Evolutionary conservation across 176 grass and related monocot species (phyloP).

Genomic region (Ampelocalamus luodianensis): DNA sequence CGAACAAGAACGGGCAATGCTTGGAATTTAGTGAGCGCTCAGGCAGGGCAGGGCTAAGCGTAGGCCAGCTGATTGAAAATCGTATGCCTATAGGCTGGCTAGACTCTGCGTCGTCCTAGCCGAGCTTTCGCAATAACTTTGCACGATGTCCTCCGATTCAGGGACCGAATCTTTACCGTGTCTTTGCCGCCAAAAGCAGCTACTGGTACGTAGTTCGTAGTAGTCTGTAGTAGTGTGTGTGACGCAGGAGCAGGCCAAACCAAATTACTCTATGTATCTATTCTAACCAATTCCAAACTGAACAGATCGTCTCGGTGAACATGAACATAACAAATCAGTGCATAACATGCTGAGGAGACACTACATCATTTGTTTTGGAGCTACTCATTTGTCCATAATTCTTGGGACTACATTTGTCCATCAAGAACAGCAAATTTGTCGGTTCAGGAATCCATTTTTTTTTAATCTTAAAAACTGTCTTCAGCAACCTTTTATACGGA

Average conservation of each 20-base stretch:
- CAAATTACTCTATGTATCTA: background rate
- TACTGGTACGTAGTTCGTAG: background rate
- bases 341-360: background rate
- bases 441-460: too few relatives aligned
- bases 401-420: too few relatives aligned
- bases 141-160: slow-evolving; percentile 31
- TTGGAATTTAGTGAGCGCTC: slow-evolving; percentile 34
- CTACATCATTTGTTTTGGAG: too few relatives aligned
- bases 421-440: too few relatives aligned
- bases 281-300: background rate
- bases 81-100: slow-evolving; percentile 13
- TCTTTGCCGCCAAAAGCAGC: slow-evolving; percentile 31
- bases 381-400: too few relatives aligned
- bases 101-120: background rate
- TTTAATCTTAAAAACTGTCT: too few relatives aligned
- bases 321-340: background rate
- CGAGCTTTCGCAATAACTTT: slow-evolving; percentile 40
- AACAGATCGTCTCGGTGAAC: too few relatives aligned
- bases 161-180: slow-evolving; percentile 20
- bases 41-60: background rate
- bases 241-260: background rate
- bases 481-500: too few relatives aligned
- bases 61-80: slow-evolving; percentile 46
- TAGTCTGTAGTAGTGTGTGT: background rate
- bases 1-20: background rate